Percentiles rank a stretch among this genome's conserved stretches.
These are phyloP conservation scores for Schoenoplectus tabernaemontani DNA, from an alignment of 202 grass and related monocot genomes.

Conservation along the genomic window DNA sequence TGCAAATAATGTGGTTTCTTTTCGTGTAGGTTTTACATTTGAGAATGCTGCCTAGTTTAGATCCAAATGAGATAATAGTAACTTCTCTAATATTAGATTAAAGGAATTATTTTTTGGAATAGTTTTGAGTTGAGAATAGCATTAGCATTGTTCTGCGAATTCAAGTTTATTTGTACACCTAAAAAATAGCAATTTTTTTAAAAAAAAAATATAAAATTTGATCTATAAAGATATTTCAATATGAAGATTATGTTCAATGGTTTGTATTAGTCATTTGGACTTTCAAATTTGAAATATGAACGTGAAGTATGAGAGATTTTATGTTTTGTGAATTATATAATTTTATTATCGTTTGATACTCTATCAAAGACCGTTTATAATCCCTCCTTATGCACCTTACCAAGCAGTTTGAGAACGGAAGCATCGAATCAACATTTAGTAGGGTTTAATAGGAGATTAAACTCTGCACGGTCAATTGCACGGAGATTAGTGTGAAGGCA, in stretches of 20 bases:
- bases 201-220: too few species aligned
- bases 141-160: not conserved
- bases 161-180: too few species aligned
- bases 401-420: not conserved
- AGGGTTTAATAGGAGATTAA: constrained; percentile 53
- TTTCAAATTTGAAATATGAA: too few species aligned
- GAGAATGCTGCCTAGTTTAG: not conserved
- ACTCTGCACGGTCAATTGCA: constrained; percentile 37
- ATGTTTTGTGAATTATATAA: too few species aligned
- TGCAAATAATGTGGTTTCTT: not conserved
- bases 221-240: too few species aligned
- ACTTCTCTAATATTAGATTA: not conserved
- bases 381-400: not conserved
- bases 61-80: not conserved
- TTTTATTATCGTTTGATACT: too few species aligned
- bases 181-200: too few species aligned
- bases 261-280: too few species aligned
- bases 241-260: too few species aligned
- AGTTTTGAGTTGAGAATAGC: not conserved
- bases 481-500: constrained; percentile 73
- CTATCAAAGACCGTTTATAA: too few species aligned
- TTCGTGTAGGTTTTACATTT: not conserved
- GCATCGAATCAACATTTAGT: not conserved
- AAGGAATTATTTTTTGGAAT: not conserved
- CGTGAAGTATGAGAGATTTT: too few species aligned